These are phyloP conservation scores for Dionaea muscipula DNA, from an alignment of 179 eudicot species.

Conservation along the genomic window DNA sequence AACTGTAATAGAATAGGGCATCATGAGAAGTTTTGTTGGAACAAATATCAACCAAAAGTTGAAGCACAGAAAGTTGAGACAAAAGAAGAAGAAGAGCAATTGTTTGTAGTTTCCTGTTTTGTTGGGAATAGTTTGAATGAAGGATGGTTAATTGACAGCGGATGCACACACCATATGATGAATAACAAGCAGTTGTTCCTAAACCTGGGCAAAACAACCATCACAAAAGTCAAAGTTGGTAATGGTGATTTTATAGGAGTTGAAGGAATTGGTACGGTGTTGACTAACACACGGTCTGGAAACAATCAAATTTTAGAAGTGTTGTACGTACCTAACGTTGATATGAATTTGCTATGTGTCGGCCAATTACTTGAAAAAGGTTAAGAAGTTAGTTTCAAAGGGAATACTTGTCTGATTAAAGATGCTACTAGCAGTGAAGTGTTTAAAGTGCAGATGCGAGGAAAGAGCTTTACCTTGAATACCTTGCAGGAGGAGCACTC, in stretches of 20 bases:
- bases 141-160: not conserved
- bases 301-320: not conserved
- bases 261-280: not conserved
- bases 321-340: not conserved
- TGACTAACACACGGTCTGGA: not conserved
- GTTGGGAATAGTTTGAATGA: not conserved
- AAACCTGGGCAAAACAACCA: not conserved
- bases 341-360: not conserved
- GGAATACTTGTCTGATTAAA: not conserved
- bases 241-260: not conserved
- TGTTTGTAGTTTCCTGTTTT: not conserved
- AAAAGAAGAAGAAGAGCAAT: not conserved
- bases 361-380: not conserved
- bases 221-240: not conserved
- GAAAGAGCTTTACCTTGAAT: constrained; percentile 1
- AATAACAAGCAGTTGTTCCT: not conserved
- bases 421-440: constrained; percentile 1
- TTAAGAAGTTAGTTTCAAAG: not conserved
- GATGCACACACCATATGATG: not conserved
- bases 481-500: not conserved
- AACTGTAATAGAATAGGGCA: not conserved
- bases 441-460: not conserved
- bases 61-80: not conserved
- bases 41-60: not conserved
- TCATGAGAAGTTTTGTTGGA: not conserved